phyloP scores from a whole-genome alignment of 768 basidiomycete species.

The Trametes elegans region DNA sequence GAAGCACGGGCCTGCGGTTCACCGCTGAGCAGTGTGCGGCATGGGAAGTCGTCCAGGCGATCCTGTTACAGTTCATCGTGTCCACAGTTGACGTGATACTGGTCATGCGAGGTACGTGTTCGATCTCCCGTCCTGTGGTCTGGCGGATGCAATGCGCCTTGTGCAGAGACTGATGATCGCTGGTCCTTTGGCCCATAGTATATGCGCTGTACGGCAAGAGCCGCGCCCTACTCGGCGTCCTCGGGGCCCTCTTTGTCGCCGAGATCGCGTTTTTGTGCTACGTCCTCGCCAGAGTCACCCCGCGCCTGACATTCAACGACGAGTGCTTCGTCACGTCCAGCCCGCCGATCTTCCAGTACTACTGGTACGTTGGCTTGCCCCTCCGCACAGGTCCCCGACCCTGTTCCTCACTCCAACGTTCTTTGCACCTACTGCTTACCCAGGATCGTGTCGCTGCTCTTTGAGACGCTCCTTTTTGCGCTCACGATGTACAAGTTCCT shows the following conservation, averaged over 20 bases:
- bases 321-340: conserved; percentile 27
- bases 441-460: conserved; percentile 26
- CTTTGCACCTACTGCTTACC: background rate
- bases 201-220: conserved; percentile 25
- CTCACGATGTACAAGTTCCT: conserved; percentile 26
- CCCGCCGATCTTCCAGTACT: conserved; percentile 22
- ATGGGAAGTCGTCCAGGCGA: conserved; percentile 25
- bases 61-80: conserved; percentile 24
- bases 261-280: conserved; percentile 21
- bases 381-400: background rate
- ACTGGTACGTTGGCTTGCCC: conserved; percentile 18
- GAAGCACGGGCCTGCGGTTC: conserved; percentile 22
- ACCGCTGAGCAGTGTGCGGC: conserved; percentile 16
- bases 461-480: conserved; percentile 27
- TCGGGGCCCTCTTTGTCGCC: conserved; percentile 19
- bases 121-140: background rate
- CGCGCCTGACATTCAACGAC: conserved; percentile 20
- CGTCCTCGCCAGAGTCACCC: conserved; percentile 23
- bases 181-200: conserved; percentile 9
- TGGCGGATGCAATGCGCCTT: too few relatives aligned
- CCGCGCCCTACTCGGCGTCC: conserved; percentile 10
- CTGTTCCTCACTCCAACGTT: too few relatives aligned
- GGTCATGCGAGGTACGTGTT: conserved; percentile 23
- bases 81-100: conserved; percentile 28
- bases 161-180: background rate